Percentiles rank a stretch among this genome's conserved stretches.
phyloP scores from a whole-genome alignment of 1,139 yeast genomes.

The Geotrichum phurueaensis region DNA sequence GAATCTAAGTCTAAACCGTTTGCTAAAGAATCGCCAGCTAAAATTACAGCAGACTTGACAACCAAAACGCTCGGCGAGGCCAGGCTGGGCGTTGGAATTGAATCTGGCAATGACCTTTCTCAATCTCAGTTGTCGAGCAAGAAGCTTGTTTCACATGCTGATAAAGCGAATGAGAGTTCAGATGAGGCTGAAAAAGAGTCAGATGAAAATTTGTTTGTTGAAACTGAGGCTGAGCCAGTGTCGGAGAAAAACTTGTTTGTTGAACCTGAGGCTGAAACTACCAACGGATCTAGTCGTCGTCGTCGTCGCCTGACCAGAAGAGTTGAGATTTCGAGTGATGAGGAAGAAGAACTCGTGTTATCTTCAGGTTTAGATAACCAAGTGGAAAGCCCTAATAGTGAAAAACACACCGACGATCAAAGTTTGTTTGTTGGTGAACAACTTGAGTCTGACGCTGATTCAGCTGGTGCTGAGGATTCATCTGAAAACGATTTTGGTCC shows the following conservation, averaged over 20 bases:
- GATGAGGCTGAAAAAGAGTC: not conserved
- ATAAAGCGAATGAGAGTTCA: not conserved
- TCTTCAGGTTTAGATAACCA: not conserved
- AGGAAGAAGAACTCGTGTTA: not conserved
- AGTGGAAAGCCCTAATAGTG: not conserved
- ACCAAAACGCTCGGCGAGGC: not conserved
- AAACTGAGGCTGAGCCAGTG: not conserved
- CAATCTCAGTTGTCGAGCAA: not conserved
- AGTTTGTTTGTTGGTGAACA: not conserved
- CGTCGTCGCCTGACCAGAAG: not conserved
- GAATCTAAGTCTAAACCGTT: not conserved
- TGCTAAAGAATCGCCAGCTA: not conserved
- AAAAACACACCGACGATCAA: not conserved
- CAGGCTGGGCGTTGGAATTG: not conserved
- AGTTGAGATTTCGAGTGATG: not conserved
- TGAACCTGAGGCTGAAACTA: not conserved
- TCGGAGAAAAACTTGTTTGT: not conserved
- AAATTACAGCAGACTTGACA: not conserved
- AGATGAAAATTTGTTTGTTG: not conserved
- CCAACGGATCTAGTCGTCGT: not conserved
- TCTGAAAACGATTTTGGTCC: not conserved
- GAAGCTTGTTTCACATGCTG: not conserved
- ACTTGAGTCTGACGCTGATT: conserved; percentile 5
- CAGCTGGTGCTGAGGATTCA: not conserved
- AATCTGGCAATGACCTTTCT: not conserved